These are phyloP conservation scores for Pholiota microspora DNA, from an alignment of 768 basidiomycete species.

Conservation along the genomic window DNA sequence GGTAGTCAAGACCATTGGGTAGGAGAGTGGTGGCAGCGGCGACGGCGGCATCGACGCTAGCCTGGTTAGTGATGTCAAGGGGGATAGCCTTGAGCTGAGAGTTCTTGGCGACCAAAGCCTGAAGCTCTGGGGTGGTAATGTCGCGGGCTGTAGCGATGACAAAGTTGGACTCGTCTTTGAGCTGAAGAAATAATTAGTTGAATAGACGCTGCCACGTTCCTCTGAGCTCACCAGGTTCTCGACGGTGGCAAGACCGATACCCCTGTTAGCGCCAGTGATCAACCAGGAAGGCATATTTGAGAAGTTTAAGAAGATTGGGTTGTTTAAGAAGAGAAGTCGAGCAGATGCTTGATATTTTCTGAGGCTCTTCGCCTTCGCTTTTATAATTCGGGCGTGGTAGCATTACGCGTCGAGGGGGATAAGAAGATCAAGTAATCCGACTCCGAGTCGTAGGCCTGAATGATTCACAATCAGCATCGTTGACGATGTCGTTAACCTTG, in stretches of 20 bases:
- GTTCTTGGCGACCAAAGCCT: conserved; percentile 13
- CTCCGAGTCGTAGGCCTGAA: neutral
- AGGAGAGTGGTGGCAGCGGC: conserved; percentile 13
- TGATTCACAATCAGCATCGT: neutral
- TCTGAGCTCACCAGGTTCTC: neutral
- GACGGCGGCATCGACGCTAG: conserved; percentile 17
- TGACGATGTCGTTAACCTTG: neutral
- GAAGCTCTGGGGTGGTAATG: conserved; percentile 7
- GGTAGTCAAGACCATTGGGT: conserved; percentile 23
- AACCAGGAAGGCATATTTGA: conserved; percentile 23
- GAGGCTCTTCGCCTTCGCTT: neutral
- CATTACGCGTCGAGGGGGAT: neutral
- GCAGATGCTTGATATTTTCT: neutral
- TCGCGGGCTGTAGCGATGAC: neutral
- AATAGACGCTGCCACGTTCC: too few species aligned
- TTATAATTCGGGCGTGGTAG: neutral
- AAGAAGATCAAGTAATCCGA: neutral
- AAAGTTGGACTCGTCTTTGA: neutral
- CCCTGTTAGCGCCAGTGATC: conserved; percentile 12
- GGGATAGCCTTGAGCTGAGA: conserved; percentile 15
- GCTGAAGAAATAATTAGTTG: neutral
- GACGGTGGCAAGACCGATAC: neutral
- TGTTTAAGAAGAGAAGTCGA: neutral
- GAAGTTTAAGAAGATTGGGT: neutral
- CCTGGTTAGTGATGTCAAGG: conserved; percentile 18